A percentile compares a stretch with the other conserved stretches of the same genome.
These are phyloP conservation scores for Crithidia expoeki DNA, from an alignment of 208 protist genomes.

Conservation along the genomic window DNA sequence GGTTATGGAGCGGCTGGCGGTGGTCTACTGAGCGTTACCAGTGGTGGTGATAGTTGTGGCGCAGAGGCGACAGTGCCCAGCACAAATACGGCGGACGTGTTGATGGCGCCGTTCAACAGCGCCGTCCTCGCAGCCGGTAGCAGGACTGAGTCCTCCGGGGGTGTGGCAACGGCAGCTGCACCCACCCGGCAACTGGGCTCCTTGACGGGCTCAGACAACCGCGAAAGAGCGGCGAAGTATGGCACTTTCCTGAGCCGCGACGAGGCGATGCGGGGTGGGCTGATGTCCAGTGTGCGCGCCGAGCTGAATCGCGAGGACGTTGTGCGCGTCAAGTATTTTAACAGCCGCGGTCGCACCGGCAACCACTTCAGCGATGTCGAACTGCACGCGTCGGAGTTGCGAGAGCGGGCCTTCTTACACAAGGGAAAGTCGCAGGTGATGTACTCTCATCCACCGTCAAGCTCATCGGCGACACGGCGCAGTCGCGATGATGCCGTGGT, in stretches of 20 bases:
- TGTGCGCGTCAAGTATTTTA: slow-evolving; percentile 80
- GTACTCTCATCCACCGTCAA: not conserved
- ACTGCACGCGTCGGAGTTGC: slow-evolving; percentile 62
- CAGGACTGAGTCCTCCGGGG: not conserved
- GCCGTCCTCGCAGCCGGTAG: not conserved
- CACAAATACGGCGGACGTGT: not conserved
- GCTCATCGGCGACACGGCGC: not conserved
- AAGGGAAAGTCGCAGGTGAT: slow-evolving; percentile 41
- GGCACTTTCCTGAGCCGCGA: slow-evolving; percentile 46
- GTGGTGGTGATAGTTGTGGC: not conserved
- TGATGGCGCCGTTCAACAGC: not conserved
- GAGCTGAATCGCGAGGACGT: slow-evolving; percentile 49
- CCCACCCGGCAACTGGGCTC: not conserved
- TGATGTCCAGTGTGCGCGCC: slow-evolving; percentile 9
- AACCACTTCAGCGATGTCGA: slow-evolving; percentile 67
- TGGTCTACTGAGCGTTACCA: not conserved
- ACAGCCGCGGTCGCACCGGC: slow-evolving; percentile 69
- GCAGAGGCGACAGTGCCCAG: not conserved
- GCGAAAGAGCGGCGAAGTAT: slow-evolving; percentile 44
- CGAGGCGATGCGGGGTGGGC: slow-evolving; percentile 17
- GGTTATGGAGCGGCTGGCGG: too few relatives aligned
- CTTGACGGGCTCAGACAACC: slow-evolving; percentile 6
- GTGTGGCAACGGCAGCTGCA: not conserved
- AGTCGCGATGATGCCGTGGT: not conserved
- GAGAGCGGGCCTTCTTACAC: slow-evolving; percentile 55